Conservation (phyloP, 371 early-diverging fungal genomes). For the Blastocladiella emersonii region DNA sequence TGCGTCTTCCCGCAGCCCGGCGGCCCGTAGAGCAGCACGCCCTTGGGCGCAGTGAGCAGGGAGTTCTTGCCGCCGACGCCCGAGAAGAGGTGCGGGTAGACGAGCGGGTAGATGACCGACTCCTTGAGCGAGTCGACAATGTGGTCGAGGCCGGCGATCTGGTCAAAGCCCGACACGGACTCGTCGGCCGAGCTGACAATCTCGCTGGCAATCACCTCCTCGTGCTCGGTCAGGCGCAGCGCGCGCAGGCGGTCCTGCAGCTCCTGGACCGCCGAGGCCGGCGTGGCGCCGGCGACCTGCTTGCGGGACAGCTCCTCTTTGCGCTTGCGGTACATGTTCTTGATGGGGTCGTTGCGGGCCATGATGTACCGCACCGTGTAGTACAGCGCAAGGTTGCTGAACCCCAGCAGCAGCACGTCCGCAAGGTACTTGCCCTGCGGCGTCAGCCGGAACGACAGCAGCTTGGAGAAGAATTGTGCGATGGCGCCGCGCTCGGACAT, state of each 20-base stretch:
- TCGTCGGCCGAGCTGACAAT: conserved; percentile 80
- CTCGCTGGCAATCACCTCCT: conserved; percentile 84
- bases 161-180: conserved; percentile 64
- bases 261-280: conserved; percentile 16
- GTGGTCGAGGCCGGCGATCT: conserved; percentile 87
- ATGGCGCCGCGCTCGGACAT: neutral
- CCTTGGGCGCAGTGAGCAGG: conserved; percentile 81
- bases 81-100: conserved; percentile 72
- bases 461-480: neutral
- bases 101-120: conserved; percentile 86
- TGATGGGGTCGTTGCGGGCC: conserved; percentile 52
- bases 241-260: conserved; percentile 20
- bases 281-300: neutral
- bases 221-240: conserved; percentile 74
- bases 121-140: conserved; percentile 83
- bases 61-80: neutral
- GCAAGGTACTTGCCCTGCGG: neutral
- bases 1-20: conserved; percentile 97
- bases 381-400: conserved; percentile 71
- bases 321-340: conserved; percentile 54
- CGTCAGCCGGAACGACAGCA: neutral
- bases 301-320: conserved; percentile 37
- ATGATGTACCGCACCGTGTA: conserved; percentile 71
- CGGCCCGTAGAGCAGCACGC: conserved; percentile 87
- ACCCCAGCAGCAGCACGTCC: conserved; percentile 36